Conservation (phyloP, 768 basidiomycete genomes). For the Gelatoporia subvermispora region DNA sequence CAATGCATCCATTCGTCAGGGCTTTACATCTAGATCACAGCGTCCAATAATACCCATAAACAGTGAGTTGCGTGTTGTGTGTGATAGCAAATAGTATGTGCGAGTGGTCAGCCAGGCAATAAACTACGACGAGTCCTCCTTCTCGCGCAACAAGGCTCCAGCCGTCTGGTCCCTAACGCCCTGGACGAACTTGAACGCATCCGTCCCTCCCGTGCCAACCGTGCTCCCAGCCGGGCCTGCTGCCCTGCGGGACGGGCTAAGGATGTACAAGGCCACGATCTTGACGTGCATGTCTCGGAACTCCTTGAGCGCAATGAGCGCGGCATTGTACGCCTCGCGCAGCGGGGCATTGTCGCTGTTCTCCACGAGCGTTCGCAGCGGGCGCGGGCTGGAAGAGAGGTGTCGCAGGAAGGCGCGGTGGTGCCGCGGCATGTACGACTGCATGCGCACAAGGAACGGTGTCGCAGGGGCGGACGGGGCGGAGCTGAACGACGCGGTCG, state of each 20-base stretch:
- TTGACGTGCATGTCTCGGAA: slow-evolving; percentile 57
- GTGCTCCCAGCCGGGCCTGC: neutral
- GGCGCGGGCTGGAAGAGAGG: slow-evolving; percentile 41
- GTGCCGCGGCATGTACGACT: slow-evolving; percentile 55
- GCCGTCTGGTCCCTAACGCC: slow-evolving; percentile 48
- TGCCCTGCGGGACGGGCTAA: slow-evolving; percentile 32
- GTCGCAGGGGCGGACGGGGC: slow-evolving; percentile 8
- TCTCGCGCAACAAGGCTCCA: slow-evolving; percentile 23
- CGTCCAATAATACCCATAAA: no score
- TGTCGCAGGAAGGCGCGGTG: slow-evolving; percentile 55
- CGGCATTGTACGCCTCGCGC: slow-evolving; percentile 41
- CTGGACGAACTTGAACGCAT: slow-evolving; percentile 53
- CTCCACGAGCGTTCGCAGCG: slow-evolving; percentile 41
- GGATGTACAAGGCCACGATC: slow-evolving; percentile 52
- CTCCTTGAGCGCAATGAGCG: slow-evolving; percentile 44
- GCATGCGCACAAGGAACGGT: slow-evolving; percentile 50
- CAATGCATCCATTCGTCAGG: no score
- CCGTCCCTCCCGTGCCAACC: slow-evolving; percentile 55
- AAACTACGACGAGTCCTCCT: no score
- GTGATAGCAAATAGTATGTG: no score
- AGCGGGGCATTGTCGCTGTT: slow-evolving; percentile 16
- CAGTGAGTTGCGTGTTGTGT: no score
- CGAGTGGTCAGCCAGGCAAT: no score
- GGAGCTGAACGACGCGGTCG: slow-evolving; percentile 9
- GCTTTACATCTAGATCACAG: no score